Evolutionary conservation across 345 rosid genomes (phyloP), one percentile per base, ranked within the genome.

Genomic region (Eucalyptus viminalis): DNA sequence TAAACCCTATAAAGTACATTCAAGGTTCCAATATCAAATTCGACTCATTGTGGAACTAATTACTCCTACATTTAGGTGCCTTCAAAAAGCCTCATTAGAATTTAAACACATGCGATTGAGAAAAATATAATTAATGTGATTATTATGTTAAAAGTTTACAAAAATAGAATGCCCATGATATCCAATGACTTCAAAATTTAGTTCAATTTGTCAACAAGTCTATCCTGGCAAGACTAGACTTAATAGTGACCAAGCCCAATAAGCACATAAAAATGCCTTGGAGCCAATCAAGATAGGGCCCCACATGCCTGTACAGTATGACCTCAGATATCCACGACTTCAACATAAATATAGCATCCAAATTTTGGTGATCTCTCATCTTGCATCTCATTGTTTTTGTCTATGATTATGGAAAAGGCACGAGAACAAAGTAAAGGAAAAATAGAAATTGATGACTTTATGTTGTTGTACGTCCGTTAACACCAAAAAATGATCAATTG

Each of bases 41-140:
- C 0, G 31, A 27, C 15, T 3, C 13, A 10, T 24, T 58, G 0
- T 24, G 14, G 3, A 25, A 58, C 29, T 1, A 4, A 27, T 58
- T 2, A 25, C 14, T 13, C n/a, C 14, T 62, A 62, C 4, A 6
- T 62, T 29, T 62, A 62, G 14, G 31, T 62, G 34, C 7, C 69
- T 29, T 6, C 1, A 62, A 12, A 27, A 29, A 62, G 69, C 69
- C 69, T 62, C 10, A 7, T 29, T 62, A 27, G 34, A 62, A 62
- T 62, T 62, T 62, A 27, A 62, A 62, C 4, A 15, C 34, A 6
- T 29, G 29, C 3, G 3, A 0, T 62, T 62, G 7, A 9, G 69
- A 62, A 62, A 62, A 60, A 62, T 27, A 62, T 12, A 5, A 14
- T 27, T 60, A 12, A 27, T 60, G 69, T 60, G 31, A 60, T 27